Conservation (phyloP, 768 basidiomycete genomes). For the Suillus sp. region DNA sequence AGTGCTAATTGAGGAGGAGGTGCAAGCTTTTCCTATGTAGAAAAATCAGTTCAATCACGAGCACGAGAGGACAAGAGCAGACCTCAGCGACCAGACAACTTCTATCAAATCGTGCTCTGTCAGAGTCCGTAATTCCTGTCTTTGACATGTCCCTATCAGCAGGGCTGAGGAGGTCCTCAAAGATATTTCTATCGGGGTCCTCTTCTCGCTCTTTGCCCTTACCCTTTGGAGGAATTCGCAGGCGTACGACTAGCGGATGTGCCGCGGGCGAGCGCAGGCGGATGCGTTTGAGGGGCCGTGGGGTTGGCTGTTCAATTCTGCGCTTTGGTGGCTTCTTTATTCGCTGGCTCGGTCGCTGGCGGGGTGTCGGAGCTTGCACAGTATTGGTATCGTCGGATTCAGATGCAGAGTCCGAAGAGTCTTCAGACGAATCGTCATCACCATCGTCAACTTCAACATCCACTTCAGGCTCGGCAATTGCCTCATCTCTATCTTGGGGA, state of each 20-base stretch:
- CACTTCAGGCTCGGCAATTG: constrained; percentile 29
- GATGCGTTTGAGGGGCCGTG: constrained; percentile 45
- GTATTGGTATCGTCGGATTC: constrained; percentile 20
- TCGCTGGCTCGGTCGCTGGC: constrained; percentile 24
- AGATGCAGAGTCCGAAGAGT: constrained; percentile 36
- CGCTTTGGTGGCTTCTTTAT: constrained; percentile 34
- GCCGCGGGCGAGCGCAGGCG: constrained; percentile 39
- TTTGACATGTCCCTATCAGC: constrained; percentile 73
- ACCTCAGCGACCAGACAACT: constrained; percentile 79
- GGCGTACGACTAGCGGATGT: constrained; percentile 46
- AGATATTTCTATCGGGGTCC: constrained; percentile 61
- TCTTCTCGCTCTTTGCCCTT: constrained; percentile 74
- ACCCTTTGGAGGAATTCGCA: constrained; percentile 59
- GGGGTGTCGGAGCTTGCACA: constrained; percentile 19
- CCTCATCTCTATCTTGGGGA: constrained; percentile 13
- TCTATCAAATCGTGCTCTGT: constrained; percentile 73
- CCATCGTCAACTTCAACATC: constrained; percentile 39
- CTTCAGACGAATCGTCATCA: constrained; percentile 23
- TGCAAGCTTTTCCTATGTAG: constrained; percentile 49
- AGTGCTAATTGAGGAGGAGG: constrained; percentile 40
- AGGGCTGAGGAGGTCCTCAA: constrained; percentile 76
- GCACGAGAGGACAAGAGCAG: constrained; percentile 23
- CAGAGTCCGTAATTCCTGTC: constrained; percentile 59
- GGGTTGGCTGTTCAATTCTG: constrained; percentile 22
- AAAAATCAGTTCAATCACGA: constrained; percentile 12